These are phyloP conservation scores for Naganishia friedmannii DNA, from an alignment of 768 basidiomycete species.

Conservation along the genomic window DNA sequence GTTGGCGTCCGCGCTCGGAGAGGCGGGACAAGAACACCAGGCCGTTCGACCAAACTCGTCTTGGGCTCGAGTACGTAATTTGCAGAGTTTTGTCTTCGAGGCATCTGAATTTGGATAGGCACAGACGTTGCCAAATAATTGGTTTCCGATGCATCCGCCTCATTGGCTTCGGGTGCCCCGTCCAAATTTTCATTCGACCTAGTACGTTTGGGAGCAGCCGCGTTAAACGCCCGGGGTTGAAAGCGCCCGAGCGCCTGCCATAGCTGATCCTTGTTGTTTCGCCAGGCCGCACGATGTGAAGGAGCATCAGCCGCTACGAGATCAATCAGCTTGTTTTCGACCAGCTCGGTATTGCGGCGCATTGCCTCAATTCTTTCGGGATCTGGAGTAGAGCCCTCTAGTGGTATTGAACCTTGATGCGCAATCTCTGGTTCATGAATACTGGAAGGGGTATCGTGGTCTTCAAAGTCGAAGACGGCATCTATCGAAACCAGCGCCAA, in stretches of 20 bases:
- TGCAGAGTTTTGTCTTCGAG: constrained; percentile 15
- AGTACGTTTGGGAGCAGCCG: neutral
- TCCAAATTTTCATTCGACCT: constrained; percentile 23
- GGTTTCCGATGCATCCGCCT: constrained; percentile 32
- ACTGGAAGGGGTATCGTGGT: constrained; percentile 38
- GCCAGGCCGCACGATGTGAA: constrained; percentile 48
- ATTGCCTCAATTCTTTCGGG: constrained; percentile 19
- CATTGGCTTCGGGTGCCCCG: neutral
- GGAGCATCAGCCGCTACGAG: constrained; percentile 49
- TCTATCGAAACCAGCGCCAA: constrained; percentile 13
- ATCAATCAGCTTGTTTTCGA: constrained; percentile 46
- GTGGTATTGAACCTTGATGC: neutral
- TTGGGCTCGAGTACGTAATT: constrained; percentile 37
- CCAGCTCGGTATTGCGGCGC: constrained; percentile 33
- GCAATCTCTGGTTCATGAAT: neutral
- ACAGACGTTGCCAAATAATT: constrained; percentile 41
- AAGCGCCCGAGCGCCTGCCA: constrained; percentile 29
- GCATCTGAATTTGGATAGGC: constrained; percentile 44
- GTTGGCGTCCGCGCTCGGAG: constrained; percentile 32
- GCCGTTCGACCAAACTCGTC: constrained; percentile 43
- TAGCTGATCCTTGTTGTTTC: constrained; percentile 31
- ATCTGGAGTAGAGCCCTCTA: constrained; percentile 13
- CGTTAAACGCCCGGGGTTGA: neutral
- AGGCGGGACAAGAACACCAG: constrained; percentile 46
- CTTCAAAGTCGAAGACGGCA: constrained; percentile 50